A percentile compares a stretch with the other conserved stretches of the same genome.
phyloP scores from a whole-genome alignment of 768 basidiomycete species.

The Suillus clintonianus region DNA sequence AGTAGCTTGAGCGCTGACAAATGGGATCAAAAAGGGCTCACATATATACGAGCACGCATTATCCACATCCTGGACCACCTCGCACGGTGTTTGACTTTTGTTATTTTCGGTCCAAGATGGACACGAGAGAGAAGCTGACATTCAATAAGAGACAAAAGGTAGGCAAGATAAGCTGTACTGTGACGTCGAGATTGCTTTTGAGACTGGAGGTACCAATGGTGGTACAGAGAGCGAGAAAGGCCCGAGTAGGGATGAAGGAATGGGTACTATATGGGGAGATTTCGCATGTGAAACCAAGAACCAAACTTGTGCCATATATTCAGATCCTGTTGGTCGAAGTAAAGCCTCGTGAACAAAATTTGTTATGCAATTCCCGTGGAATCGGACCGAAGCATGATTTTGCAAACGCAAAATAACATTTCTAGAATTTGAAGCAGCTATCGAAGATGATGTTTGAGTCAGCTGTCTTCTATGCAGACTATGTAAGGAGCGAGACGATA shows the following conservation, averaged over 20 bases:
- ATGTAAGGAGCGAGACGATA: not conserved
- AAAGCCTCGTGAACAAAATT: not conserved
- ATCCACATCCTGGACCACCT: conserved; percentile 19
- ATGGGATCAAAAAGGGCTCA: conserved; percentile 8
- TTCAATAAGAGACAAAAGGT: not conserved
- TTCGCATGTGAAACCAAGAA: not conserved
- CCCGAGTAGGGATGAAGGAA: not conserved
- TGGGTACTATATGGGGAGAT: not conserved
- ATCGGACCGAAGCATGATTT: not conserved
- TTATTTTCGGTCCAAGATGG: conserved; percentile 12
- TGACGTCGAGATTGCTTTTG: not conserved
- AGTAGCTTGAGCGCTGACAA: no score
- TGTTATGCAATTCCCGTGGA: not conserved
- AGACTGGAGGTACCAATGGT: no score
- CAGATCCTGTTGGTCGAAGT: not conserved
- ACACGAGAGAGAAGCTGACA: conserved; percentile 6
- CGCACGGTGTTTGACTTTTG: conserved; percentile 15
- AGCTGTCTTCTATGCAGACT: not conserved
- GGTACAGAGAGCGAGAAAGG: not conserved
- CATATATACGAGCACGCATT: conserved; percentile 19
- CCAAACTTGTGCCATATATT: not conserved
- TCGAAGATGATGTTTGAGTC: not conserved
- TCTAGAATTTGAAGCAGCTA: not conserved
- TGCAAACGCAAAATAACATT: not conserved
- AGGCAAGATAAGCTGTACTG: not conserved